Evolutionary conservation across 2,329 filamentous ascomycete genomes (phyloP), one percentile per base, ranked within the genome.

Genomic region (Phaeoacremonium minimum): DNA sequence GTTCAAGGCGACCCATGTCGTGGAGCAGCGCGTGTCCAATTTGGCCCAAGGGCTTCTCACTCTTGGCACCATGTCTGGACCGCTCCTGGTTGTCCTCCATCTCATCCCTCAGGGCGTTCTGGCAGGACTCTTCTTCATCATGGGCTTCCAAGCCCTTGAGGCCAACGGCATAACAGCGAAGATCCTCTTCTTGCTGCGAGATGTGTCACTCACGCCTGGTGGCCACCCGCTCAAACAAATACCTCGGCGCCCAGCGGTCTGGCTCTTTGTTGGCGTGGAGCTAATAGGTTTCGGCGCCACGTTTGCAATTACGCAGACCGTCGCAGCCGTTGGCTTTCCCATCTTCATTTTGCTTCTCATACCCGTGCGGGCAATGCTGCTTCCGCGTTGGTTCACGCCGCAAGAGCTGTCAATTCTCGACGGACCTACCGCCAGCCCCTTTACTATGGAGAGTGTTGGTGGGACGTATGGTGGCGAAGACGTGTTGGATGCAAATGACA

Each of bases 71-170:
- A 90, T 90, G 84, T 76, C 79, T 1, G 81, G 82, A 0, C 86
- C 86, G 0, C 66, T 91, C 3, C 74, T 91, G 2, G 64, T 81
- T 15, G 84, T 89, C 13, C 66, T 91, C 8, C 82, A 88, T 50
- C 73, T 88, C 8, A 86, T 91, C 46, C 87, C 86, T 0, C 85
- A 89, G 52, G 85, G 81, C 41, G 85, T 90, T 2, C 73, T 91
- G 37, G 86, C 85, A 0, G 86, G 86, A 0, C 71, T 91, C 17
- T 91, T 91, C 69, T 90, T 90, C 61, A 76, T 88, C 55, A 90
- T 91, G 86, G 86, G 85, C 29, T 71, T 87, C 42, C 83, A 90
- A 61, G 85, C 85, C 4, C 75, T 91, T 19, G 74, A 81, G 52
- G 81, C 65, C 16, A 91, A 91, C 53, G 85, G 85, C 15, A 87